A percentile compares a stretch with the other conserved stretches of the same genome.
Conservation (phyloP, 2,329 filamentous ascomycete species). For the Pleomassaria siparia region DNA sequence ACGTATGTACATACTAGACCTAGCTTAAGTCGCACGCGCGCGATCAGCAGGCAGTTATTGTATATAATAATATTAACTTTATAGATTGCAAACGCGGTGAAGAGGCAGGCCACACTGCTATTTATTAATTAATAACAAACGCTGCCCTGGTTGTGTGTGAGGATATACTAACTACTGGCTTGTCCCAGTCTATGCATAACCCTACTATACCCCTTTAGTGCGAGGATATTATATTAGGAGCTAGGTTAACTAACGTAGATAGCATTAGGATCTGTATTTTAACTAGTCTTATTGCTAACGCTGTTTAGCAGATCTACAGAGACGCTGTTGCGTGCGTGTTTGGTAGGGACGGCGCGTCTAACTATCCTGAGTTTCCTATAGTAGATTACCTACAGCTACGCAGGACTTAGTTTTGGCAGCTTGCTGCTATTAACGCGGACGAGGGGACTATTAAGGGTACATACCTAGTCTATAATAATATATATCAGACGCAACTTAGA, state of each 20-base stretch:
- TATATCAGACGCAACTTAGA: neutral
- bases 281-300: neutral
- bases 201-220: no score
- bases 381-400: neutral
- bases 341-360: neutral
- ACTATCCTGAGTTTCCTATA: neutral
- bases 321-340: neutral
- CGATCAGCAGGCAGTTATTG: neutral
- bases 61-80: constrained; percentile 1
- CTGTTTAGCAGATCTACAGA: neutral
- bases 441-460: neutral
- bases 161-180: neutral
- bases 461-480: neutral
- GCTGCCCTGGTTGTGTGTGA: neutral
- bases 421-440: neutral
- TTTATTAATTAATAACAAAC: neutral
- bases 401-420: neutral
- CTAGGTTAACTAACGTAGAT: no score
- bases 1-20: neutral
- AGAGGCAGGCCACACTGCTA: neutral
- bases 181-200: neutral
- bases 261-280: no score
- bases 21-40: neutral
- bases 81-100: neutral
- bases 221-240: no score